Evolutionary conservation across 495 filamentous ascomycete genomes (phyloP).

Genomic region (Penicillium lagena): DNA sequence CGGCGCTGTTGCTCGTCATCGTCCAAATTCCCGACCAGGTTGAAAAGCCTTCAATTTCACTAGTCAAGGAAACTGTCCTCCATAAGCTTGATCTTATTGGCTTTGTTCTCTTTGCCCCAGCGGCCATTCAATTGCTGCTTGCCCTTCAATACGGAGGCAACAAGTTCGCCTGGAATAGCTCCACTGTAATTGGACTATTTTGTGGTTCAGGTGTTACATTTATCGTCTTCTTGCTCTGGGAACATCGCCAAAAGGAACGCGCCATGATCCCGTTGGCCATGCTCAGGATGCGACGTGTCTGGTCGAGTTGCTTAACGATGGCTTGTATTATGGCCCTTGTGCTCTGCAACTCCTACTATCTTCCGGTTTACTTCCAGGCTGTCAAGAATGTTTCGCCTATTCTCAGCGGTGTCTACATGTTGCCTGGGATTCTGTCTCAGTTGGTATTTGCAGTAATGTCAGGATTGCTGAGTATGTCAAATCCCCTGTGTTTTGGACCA

Average conservation of each 20-base stretch:
- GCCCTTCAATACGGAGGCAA: slow-evolving; percentile 42
- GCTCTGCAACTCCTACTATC: slow-evolving; percentile 22
- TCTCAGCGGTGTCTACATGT: slow-evolving; percentile 30
- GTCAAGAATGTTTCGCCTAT: slow-evolving; percentile 20
- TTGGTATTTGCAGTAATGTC: slow-evolving; percentile 38
- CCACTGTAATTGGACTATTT: slow-evolving; percentile 44
- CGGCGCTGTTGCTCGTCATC: slow-evolving; percentile 38
- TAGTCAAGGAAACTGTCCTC: slow-evolving; percentile 14
- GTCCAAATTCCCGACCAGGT: slow-evolving; percentile 41
- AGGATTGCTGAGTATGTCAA: slow-evolving; percentile 31
- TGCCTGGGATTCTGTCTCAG: slow-evolving; percentile 45
- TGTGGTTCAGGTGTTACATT: slow-evolving; percentile 39
- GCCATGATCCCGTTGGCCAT: slow-evolving; percentile 46
- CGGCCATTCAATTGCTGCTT: slow-evolving; percentile 41
- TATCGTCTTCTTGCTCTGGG: slow-evolving; percentile 40
- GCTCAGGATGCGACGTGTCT: slow-evolving; percentile 22
- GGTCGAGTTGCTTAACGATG: slow-evolving; percentile 21
- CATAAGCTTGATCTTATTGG: slow-evolving; percentile 39
- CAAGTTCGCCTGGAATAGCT: slow-evolving; percentile 36
- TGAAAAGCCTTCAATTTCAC: slow-evolving; percentile 29
- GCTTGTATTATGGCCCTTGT: slow-evolving; percentile 11
- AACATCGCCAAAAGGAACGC: slow-evolving; percentile 36
- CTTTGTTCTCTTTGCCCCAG: slow-evolving; percentile 37
- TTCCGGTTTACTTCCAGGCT: slow-evolving; percentile 39
- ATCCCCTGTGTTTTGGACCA: not conserved